Base-by-base conservation (phyloP, 345 rosid species). In the Capsella bursapastoris region DNA sequence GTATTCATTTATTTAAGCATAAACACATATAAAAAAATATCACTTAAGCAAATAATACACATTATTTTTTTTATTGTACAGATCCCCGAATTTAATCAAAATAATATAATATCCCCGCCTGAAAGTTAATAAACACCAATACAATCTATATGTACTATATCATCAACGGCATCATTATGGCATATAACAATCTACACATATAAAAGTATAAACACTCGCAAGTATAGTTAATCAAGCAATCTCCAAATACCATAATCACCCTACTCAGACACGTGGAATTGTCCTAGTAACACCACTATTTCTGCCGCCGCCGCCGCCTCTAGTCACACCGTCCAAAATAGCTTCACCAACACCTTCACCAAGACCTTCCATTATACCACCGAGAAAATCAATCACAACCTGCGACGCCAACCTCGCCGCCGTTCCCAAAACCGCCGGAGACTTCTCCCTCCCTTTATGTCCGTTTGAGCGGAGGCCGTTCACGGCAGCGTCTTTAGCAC, bases 321-420 rank as follows among this genome's bases (percentile, higher is more conserved):
- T 84, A 6, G 81, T 13, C 1, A 86, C 27, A 53, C 79, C 76
- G 56, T 85, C 87, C 45, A 80, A 25, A 27, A 94, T 41, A 32
- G 64, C 90, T 64, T 94, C 86, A 9, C 97, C 97, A 28, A 88
- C 82, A 25, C 91, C 88, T 88, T 94, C 90, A 3, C 97, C 98
- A 4, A 94, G 35, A 28, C 93, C 96, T 68, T 94, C 95, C 10
- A 90, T 69, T 37, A 94, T 78, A 4, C 87, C 93, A 29, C 95
- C 96, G 7, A 91, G 59, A 71, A 94, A 87, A 28, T 82, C 82
- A 6, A 75, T 57, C 49, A 91, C 83, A n/a, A 83, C 96, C 74
- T 80, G 90, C 7, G 93, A 85, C 45, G 91, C 96, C 12, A 91
- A 8, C 48, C 66, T 76, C 3, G 83, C 96, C 0, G 93, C 97